A percentile compares a stretch with the other conserved stretches of the same genome.
These are phyloP conservation scores for Geotrichum carabidarum DNA, from an alignment of 1,139 yeast species.

Conservation along the genomic window DNA sequence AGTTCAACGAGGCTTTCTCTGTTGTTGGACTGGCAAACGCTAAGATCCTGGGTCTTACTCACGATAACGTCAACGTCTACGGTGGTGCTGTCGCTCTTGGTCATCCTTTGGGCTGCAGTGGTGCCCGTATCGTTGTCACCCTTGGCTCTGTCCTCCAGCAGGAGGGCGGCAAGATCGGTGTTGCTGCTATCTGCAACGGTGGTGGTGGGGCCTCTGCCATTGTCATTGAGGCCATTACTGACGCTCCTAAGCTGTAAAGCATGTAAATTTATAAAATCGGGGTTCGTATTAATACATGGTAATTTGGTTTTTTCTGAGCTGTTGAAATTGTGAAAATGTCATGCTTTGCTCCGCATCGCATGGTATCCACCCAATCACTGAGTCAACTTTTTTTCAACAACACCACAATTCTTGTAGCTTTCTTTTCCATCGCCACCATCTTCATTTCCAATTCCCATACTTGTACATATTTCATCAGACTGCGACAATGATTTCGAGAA, in stretches of 20 bases:
- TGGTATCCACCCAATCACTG: constrained; percentile 9
- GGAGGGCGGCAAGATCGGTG: constrained; percentile 76
- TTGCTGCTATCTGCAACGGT: constrained; percentile 95
- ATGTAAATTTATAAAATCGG: background rate
- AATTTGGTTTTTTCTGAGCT: background rate
- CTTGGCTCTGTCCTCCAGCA: constrained; percentile 70
- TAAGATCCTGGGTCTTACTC: constrained; percentile 60
- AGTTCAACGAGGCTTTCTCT: constrained; percentile 94
- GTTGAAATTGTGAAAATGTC: background rate
- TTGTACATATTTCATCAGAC: background rate
- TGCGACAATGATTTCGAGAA: constrained; percentile 2
- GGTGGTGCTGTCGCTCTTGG: constrained; percentile 99
- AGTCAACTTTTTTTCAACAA: constrained; percentile 1
- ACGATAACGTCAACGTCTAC: constrained; percentile 76
- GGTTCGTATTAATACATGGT: background rate
- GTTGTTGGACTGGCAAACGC: constrained; percentile 93
- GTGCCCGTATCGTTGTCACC: constrained; percentile 91
- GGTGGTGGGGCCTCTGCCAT: constrained; percentile 97
- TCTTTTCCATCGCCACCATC: background rate
- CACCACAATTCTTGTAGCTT: background rate
- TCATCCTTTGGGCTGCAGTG: constrained; percentile 96
- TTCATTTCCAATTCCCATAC: background rate
- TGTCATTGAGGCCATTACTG: constrained; percentile 49
- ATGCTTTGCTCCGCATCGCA: background rate
- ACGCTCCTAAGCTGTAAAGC: constrained; percentile 15